Conservation (phyloP, 148 eudicot species). For the Oxyria digyna region DNA sequence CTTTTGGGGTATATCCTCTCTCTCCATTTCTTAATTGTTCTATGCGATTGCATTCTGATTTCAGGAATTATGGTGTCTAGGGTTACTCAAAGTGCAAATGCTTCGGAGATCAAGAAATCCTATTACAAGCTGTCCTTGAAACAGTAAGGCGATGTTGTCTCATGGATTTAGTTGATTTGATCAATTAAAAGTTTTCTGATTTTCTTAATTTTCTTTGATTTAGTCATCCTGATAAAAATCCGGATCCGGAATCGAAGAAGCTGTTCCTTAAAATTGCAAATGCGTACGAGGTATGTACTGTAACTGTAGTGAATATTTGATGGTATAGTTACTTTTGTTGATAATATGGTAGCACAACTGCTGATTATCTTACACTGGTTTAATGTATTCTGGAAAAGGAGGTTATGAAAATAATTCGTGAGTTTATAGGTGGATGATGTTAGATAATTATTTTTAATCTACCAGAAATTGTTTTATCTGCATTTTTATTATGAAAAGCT, state of each 20-base stretch:
- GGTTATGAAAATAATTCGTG: not conserved
- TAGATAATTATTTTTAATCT: not conserved
- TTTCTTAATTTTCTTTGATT: slow-evolving; percentile 1
- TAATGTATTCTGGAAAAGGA: not conserved
- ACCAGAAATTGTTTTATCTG: not conserved
- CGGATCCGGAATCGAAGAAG: slow-evolving; percentile 84
- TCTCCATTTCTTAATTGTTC: not conserved
- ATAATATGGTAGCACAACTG: not conserved
- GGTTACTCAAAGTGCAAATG: slow-evolving; percentile 69
- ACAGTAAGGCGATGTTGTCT: slow-evolving; percentile 32
- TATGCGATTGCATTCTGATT: slow-evolving; percentile 1
- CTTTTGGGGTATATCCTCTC: slow-evolving; percentile 51
- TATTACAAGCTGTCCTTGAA: slow-evolving; percentile 84
- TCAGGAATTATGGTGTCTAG: slow-evolving; percentile 16
- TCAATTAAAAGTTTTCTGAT: not conserved
- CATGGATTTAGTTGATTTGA: not conserved
- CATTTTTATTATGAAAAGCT: not conserved
- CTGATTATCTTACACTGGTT: not conserved
- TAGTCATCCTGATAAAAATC: slow-evolving; percentile 85
- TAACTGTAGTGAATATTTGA: not conserved
- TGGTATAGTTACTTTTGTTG: not conserved
- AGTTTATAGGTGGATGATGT: not conserved
- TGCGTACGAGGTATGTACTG: slow-evolving; percentile 64
- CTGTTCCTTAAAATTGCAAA: slow-evolving; percentile 72
- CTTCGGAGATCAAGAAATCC: slow-evolving; percentile 84